Conservation (phyloP, 164 flowering plant genomes). For the Nelumbo lutea region DNA sequence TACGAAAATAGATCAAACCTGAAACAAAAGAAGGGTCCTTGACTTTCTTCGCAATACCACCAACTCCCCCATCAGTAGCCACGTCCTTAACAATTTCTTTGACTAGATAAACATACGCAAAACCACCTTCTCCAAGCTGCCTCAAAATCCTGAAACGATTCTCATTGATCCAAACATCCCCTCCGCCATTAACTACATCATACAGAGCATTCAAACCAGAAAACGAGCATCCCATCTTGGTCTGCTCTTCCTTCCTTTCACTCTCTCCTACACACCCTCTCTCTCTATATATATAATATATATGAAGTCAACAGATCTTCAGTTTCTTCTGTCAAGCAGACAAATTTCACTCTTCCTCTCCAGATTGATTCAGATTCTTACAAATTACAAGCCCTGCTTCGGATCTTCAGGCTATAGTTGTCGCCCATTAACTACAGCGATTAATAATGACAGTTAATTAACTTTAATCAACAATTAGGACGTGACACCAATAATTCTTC, state of each 20-base stretch:
- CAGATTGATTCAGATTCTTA: neutral
- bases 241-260: conserved; percentile 2
- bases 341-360: neutral
- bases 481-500: no score
- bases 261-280: neutral
- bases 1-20: conserved; percentile 36
- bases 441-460: no score
- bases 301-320: conserved; percentile 1
- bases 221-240: conserved; percentile 81
- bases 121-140: conserved; percentile 96
- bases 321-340: neutral
- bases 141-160: conserved; percentile 78
- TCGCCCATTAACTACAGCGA: no score
- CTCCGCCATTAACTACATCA: conserved; percentile 87
- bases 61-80: conserved; percentile 25
- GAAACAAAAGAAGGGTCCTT: conserved; percentile 74
- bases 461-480: no score
- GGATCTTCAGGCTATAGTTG: neutral
- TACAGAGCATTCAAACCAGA: conserved; percentile 95
- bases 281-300: neutral
- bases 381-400: neutral
- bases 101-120: conserved; percentile 78
- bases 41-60: conserved; percentile 50
- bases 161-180: conserved; percentile 99
- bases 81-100: conserved; percentile 57